These are phyloP conservation scores for Psilocybe cubensis DNA, from an alignment of 768 basidiomycete genomes.

Conservation along the genomic window DNA sequence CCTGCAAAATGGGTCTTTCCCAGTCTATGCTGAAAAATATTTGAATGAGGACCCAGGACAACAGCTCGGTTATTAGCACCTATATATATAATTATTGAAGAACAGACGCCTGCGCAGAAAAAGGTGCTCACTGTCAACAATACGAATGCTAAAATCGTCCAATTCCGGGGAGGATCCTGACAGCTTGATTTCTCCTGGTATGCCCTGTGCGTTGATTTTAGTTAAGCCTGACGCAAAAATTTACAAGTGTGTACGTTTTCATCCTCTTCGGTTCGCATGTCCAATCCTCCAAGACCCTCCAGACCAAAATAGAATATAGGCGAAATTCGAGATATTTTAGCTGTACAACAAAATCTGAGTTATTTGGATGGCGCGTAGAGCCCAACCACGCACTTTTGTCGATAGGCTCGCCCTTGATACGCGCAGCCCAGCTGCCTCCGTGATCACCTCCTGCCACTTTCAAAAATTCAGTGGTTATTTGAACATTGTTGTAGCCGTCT, in stretches of 20 bases:
- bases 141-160: slow-evolving; percentile 79
- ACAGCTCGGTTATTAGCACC: slow-evolving; percentile 62
- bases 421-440: slow-evolving; percentile 89
- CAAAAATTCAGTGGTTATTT: slow-evolving; percentile 82
- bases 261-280: slow-evolving; percentile 77
- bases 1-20: slow-evolving; percentile 78
- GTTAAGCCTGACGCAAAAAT: background rate
- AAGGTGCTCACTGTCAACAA: slow-evolving; percentile 66
- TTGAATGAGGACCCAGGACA: slow-evolving; percentile 56
- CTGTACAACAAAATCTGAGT: slow-evolving; percentile 26
- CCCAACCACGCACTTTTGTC: slow-evolving; percentile 48
- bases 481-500: slow-evolving; percentile 83
- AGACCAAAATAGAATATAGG: slow-evolving; percentile 87
- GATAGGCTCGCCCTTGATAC: slow-evolving; percentile 83
- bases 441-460: slow-evolving; percentile 84
- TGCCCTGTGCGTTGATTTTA: slow-evolving; percentile 55
- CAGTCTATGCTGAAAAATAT: slow-evolving; percentile 59
- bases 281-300: slow-evolving; percentile 83
- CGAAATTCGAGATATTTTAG: slow-evolving; percentile 64
- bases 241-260: slow-evolving; percentile 59
- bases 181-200: slow-evolving; percentile 71
- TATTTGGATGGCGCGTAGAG: background rate
- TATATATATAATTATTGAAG: slow-evolving; percentile 26
- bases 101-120: background rate
- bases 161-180: slow-evolving; percentile 77